Evolutionary conservation across 495 filamentous ascomycete genomes (phyloP), one percentile per base, ranked within the genome.

Genomic region (Xylaria bambusicola): DNA sequence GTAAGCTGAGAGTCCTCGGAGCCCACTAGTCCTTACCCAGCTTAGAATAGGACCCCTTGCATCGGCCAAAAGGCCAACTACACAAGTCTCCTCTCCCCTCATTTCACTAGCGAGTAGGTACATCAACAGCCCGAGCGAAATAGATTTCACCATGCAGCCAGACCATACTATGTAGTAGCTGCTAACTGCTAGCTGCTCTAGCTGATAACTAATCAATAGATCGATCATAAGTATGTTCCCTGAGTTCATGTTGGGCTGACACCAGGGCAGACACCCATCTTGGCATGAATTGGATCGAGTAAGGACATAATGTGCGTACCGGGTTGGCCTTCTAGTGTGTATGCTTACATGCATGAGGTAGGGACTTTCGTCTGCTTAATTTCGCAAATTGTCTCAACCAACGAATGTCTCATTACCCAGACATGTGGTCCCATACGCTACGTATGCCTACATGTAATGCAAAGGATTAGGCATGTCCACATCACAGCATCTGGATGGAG

Each of bases 401-500:
- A 44, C 38, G 23, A 54, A 29, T 33, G 52, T 54, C 52, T 54
- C 44, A 42, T 24, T 7, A 21, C 15, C 18, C 8, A 3, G 47
- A 13, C 35, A 20, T 38, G 23, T n/a, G n/a, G n/a, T n/a, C n/a
- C n/a, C n/a, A n/a, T n/a, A n/a, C n/a, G n/a, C n/a, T n/a, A n/a
- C n/a, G n/a, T n/a, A n/a, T n/a, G n/a, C n/a, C n/a, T n/a, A n/a
- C n/a, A n/a, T n/a, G n/a, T n/a, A n/a, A n/a, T n/a, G n/a, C n/a
- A n/a, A n/a, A n/a, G 18, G 36, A 15, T 13, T 15, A 38, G 36
- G 36, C 15, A 15, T 15, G 12, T 15, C 3, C 36, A 24, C 24
- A 26, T 40, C 50, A 52, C 35, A 26, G 23, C 50, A 52, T 40
- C 15, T 33, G 50, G 5, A 33, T 52, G 35, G 50, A 40, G 35